Percentiles rank a stretch among this genome's conserved stretches.
Evolutionary conservation across 2,329 filamentous ascomycete species (phyloP).

Genomic region (Alternaria burnsii): DNA sequence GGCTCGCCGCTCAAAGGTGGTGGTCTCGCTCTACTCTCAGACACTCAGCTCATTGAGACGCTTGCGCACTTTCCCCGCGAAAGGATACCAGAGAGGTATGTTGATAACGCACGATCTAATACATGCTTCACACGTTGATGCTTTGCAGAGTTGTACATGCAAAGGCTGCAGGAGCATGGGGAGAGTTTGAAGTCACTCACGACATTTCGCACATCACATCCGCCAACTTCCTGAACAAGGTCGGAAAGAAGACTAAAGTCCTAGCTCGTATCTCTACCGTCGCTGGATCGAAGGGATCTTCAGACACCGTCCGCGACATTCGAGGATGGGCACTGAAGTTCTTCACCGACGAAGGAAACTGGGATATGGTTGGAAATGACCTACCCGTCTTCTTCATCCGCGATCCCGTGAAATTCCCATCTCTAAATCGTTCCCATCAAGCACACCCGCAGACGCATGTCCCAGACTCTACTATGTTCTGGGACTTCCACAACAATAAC

Average conservation of each 20-base stretch:
- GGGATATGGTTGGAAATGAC: no score
- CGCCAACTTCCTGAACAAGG: constrained; percentile 61
- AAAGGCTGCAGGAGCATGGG: constrained; percentile 65
- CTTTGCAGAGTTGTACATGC: constrained; percentile 62
- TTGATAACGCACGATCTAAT: constrained; percentile 22
- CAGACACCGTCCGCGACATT: no score
- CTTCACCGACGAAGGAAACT: no score
- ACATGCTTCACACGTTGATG: neutral
- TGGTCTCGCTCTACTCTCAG: constrained; percentile 61
- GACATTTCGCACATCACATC: constrained; percentile 66
- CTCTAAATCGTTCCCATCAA: no score
- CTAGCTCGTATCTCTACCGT: no score
- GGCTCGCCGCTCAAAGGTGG: constrained; percentile 28
- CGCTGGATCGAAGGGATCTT: no score
- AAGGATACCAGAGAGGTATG: constrained; percentile 65
- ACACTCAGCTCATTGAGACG: constrained; percentile 69
- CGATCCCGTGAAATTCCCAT: no score
- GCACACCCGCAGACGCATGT: no score
- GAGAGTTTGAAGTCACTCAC: constrained; percentile 68
- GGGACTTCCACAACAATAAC: no score
- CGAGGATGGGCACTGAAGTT: no score
- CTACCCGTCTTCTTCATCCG: no score
- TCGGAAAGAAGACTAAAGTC: constrained; percentile 46
- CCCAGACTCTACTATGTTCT: no score
- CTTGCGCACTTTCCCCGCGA: constrained; percentile 69